These are phyloP conservation scores for Blastobotrys capitulatus DNA, from an alignment of 1,139 yeast species.

Conservation along the genomic window DNA sequence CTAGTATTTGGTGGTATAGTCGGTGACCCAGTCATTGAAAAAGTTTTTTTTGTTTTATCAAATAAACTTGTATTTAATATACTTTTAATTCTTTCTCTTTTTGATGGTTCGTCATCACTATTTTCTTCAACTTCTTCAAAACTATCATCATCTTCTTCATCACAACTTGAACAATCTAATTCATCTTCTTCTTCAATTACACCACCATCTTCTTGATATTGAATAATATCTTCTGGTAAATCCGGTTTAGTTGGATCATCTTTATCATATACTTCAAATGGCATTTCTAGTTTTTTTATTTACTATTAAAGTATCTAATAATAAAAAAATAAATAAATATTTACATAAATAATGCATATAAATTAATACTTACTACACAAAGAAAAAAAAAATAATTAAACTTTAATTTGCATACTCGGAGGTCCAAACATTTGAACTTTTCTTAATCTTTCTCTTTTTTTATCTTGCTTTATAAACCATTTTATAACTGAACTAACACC, in stretches of 20 bases:
- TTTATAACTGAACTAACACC: conserved; percentile 1
- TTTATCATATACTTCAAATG: conserved; percentile 33
- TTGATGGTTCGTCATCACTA: neutral
- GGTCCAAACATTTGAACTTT: conserved; percentile 7
- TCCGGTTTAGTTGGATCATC: conserved; percentile 39
- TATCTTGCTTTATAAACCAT: conserved; percentile 4
- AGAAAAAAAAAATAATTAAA: neutral
- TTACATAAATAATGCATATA: neutral
- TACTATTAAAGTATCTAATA: neutral
- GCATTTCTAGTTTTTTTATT: neutral
- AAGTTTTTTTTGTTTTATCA: neutral
- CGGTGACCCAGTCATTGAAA: neutral
- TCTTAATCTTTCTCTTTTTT: conserved; percentile 3
- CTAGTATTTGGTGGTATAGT: too few species aligned
- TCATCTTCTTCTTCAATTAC: neutral
- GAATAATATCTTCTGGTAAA: conserved; percentile 31
- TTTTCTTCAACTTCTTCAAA: neutral
- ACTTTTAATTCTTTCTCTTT: neutral
- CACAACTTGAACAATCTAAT: too few species aligned
- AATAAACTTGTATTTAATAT: neutral
- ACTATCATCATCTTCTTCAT: neutral
- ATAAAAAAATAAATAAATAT: neutral
- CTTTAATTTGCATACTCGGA: neutral
- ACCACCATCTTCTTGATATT: conserved; percentile 14
- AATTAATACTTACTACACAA: neutral